Evolutionary conservation across 768 basidiomycete species (phyloP).

Genomic region (Macrolepiota fuliginosa): DNA sequence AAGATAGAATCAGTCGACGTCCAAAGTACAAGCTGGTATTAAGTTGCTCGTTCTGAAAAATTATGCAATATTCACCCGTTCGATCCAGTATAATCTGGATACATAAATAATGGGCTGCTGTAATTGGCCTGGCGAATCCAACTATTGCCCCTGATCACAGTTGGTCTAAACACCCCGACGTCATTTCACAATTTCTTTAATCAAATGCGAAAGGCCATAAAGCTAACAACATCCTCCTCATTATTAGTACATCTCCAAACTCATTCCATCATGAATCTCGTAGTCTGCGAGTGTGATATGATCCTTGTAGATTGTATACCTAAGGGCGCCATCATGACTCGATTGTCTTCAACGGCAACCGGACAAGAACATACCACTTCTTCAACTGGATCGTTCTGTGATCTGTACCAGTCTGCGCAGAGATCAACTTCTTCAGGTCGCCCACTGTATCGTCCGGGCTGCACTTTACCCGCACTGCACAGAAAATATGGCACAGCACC

Average conservation of each 20-base stretch:
- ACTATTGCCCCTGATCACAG: too few species aligned
- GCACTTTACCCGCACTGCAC: constrained; percentile 92
- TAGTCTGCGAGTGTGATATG: constrained; percentile 93
- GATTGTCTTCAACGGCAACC: neutral
- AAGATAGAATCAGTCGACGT: too few species aligned
- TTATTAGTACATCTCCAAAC: constrained; percentile 82
- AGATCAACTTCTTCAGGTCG: constrained; percentile 95
- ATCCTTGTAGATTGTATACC: constrained; percentile 96
- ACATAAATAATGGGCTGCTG: too few species aligned
- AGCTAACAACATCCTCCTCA: neutral
- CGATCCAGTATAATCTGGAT: too few species aligned
- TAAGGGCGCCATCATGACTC: constrained; percentile 24
- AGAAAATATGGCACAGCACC: neutral
- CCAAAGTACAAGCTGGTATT: too few species aligned
- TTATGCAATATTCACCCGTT: too few species aligned
- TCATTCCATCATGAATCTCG: constrained; percentile 92
- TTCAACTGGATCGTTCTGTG: constrained; percentile 85
- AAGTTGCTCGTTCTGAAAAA: too few species aligned
- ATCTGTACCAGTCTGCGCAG: constrained; percentile 92
- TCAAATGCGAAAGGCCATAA: neutral
- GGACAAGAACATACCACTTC: constrained; percentile 74
- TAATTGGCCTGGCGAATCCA: too few species aligned
- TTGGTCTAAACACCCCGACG: neutral
- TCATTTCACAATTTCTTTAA: too few species aligned
- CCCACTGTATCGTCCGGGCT: constrained; percentile 95